Percentiles rank a stretch among this genome's conserved stretches.
phyloP scores from a whole-genome alignment of 345 rosid genomes.

The sweet orange (Citrus sinensis) region DNA sequence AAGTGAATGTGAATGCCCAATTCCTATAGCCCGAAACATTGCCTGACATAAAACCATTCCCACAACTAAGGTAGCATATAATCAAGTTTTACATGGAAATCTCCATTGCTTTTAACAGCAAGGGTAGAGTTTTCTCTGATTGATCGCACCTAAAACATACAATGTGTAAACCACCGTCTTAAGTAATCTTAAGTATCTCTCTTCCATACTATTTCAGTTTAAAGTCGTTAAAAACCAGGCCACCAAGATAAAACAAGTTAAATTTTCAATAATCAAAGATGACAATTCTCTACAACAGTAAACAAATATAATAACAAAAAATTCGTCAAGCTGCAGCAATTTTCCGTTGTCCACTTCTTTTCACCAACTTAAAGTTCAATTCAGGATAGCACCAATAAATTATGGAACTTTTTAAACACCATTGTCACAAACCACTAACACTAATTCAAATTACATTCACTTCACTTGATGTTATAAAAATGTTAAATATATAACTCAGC shows the following conservation, averaged over 20 bases:
- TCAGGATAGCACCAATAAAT: neutral
- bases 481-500: neutral
- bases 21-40: slow-evolving; percentile 87
- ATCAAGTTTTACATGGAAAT: neutral
- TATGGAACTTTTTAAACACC: neutral
- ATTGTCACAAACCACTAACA: neutral
- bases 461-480: neutral
- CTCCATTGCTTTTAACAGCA: neutral
- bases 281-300: neutral
- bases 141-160: neutral
- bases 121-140: neutral
- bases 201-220: neutral
- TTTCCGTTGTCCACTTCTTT: neutral
- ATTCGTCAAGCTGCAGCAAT: neutral
- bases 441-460: neutral
- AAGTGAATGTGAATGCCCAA: slow-evolving; percentile 77
- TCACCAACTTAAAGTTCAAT: neutral
- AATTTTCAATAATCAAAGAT: neutral
- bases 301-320: neutral
- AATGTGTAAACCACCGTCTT: neutral
- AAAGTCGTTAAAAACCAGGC: neutral
- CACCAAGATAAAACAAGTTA: neutral
- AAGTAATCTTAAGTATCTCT: neutral
- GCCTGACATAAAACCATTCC: slow-evolving; percentile 42
- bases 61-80: neutral